Conservation (phyloP, 768 basidiomycete species). For the Termitomyces eurrhizus region DNA sequence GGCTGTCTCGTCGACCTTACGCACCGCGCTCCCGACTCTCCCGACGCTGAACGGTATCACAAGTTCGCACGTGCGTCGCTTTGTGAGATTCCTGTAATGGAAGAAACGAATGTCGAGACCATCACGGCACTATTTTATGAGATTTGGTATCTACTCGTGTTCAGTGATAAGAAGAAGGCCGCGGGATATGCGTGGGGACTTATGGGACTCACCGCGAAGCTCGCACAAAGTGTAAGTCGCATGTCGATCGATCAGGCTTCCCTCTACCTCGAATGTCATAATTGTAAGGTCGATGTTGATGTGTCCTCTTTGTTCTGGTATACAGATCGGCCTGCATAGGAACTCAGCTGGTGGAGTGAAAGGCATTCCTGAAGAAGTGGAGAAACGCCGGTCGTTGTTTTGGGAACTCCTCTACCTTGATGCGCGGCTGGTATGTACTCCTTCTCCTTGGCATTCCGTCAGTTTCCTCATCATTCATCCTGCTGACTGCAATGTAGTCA, state of each 20-base stretch:
- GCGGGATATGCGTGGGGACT: conserved; percentile 54
- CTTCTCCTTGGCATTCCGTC: conserved; percentile 2
- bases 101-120: conserved; percentile 64
- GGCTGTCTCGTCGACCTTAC: conserved; percentile 62
- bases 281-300: neutral
- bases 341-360: conserved; percentile 56
- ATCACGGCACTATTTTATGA: conserved; percentile 57
- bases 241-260: conserved; percentile 26
- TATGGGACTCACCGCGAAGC: conserved; percentile 54
- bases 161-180: conserved; percentile 67
- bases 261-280: conserved; percentile 1
- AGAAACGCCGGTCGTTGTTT: conserved; percentile 62
- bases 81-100: conserved; percentile 62
- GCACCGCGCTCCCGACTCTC: conserved; percentile 38
- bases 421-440: conserved; percentile 45
- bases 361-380: conserved; percentile 66
- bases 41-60: conserved; percentile 58
- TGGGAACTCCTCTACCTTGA: conserved; percentile 72
- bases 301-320: neutral
- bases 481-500: conserved; percentile 29
- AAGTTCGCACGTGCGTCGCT: conserved; percentile 55
- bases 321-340: conserved; percentile 24
- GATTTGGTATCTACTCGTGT: conserved; percentile 65
- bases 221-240: conserved; percentile 63
- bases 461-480: neutral